phyloP scores from a whole-genome alignment of 345 rosid species.

The Carallia pectinifolia region DNA sequence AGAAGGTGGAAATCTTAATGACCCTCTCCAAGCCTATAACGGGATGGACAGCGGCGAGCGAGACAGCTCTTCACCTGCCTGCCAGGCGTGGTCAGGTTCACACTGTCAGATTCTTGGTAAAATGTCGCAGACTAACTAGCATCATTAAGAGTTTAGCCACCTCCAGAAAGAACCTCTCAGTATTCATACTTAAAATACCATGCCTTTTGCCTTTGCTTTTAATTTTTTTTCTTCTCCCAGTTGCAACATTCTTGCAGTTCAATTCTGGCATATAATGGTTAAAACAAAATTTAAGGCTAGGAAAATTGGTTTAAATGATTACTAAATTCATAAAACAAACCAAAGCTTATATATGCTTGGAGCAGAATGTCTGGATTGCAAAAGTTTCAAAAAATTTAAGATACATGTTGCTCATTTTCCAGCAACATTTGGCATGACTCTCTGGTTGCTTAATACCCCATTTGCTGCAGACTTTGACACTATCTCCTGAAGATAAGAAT shows the following conservation, averaged over 20 bases:
- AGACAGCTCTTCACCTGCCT: neutral
- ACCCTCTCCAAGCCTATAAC: neutral
- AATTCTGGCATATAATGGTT: no score
- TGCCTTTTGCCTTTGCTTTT: no score
- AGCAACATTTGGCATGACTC: neutral
- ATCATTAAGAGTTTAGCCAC: neutral
- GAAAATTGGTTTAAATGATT: no score
- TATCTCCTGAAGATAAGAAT: neutral
- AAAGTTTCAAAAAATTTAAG: no score
- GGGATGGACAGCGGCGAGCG: neutral
- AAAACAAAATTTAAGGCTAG: no score
- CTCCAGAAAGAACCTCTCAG: neutral
- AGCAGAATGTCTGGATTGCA: no score
- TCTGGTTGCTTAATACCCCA: neutral
- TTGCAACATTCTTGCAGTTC: no score
- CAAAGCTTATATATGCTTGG: no score
- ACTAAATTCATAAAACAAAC: no score
- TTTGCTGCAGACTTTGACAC: conserved; percentile 4
- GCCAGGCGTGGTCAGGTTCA: neutral
- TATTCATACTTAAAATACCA: neutral
- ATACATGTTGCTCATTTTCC: neutral
- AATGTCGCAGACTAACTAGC: neutral
- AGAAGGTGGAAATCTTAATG: neutral
- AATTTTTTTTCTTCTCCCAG: neutral
- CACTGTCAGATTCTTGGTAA: neutral